These are phyloP conservation scores for Microdochium nivale DNA, from an alignment of 2,329 filamentous ascomycete genomes.

Conservation along the genomic window DNA sequence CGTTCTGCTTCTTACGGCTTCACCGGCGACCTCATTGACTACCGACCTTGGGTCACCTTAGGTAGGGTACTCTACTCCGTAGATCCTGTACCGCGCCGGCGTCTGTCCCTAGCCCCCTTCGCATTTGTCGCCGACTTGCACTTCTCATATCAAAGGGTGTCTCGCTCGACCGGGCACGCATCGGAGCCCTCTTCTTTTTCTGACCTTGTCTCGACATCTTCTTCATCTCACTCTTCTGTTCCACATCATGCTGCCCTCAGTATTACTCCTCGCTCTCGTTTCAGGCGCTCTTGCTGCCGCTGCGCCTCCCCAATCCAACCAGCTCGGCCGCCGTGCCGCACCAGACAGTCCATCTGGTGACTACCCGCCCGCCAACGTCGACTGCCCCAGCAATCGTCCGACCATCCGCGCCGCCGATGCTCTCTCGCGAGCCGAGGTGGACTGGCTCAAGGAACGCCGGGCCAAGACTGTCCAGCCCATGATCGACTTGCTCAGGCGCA, in stretches of 20 bases:
- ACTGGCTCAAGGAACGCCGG: conserved; percentile 66
- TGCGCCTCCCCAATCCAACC: neutral
- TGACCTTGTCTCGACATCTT: neutral
- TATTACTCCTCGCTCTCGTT: neutral
- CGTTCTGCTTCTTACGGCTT: no score
- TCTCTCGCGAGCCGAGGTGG: conserved; percentile 60
- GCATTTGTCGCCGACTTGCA: no score
- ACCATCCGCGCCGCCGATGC: conserved; percentile 53
- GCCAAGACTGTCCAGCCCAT: conserved; percentile 69
- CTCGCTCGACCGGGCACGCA: no score
- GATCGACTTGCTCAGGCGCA: conserved; percentile 59
- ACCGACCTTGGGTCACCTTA: no score
- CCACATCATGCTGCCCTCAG: neutral
- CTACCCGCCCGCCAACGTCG: conserved; percentile 61
- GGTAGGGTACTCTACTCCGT: no score
- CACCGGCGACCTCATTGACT: no score
- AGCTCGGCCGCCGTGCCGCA: conserved; percentile 20
- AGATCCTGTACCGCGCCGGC: no score
- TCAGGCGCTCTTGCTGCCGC: neutral
- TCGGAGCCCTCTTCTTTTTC: neutral
- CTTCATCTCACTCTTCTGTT: no score
- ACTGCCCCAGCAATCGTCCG: conserved; percentile 64
- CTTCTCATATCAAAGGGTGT: no score
- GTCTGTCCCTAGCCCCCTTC: no score
- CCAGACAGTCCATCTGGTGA: conserved; percentile 38